Evolutionary conservation across 2,329 filamentous ascomycete genomes (phyloP).

Genomic region (Thermothelomyces thermophilus): DNA sequence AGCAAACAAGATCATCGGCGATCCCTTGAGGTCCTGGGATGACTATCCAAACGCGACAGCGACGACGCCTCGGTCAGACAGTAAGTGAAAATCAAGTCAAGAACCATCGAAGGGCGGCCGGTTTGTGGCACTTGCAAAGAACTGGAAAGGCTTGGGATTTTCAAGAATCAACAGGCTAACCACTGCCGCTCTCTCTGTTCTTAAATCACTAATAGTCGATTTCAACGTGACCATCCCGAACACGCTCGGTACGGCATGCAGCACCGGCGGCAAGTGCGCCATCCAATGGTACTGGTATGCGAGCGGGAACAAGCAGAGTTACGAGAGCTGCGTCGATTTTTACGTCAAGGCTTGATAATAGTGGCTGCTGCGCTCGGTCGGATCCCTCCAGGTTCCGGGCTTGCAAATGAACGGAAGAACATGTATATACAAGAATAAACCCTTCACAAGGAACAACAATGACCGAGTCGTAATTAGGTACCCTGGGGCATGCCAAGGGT

Average conservation of each 20-base stretch:
- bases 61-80: constrained; percentile 2
- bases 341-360: neutral
- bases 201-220: too few species aligned
- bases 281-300: constrained; percentile 6
- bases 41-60: neutral
- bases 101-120: too few species aligned
- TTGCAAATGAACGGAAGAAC: neutral
- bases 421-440: neutral
- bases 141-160: too few species aligned
- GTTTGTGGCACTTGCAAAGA: too few species aligned
- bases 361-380: neutral
- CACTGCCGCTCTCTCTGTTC: too few species aligned
- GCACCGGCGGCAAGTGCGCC: constrained; percentile 1
- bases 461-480: constrained; percentile 45
- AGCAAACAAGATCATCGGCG: neutral
- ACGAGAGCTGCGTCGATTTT: constrained; percentile 5
- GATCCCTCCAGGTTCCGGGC: too few species aligned
- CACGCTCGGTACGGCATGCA: neutral
- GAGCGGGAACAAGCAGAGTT: neutral
- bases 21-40: neutral
- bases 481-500: constrained; percentile 43
- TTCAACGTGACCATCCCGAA: constrained; percentile 3
- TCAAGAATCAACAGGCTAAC: too few species aligned
- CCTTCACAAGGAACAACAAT: constrained; percentile 47
- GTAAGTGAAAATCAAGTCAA: neutral